Percentiles rank a stretch among this genome's conserved stretches.
These are phyloP conservation scores for Fusarium illudens DNA, from an alignment of 2,329 filamentous ascomycete species.

Conservation along the genomic window DNA sequence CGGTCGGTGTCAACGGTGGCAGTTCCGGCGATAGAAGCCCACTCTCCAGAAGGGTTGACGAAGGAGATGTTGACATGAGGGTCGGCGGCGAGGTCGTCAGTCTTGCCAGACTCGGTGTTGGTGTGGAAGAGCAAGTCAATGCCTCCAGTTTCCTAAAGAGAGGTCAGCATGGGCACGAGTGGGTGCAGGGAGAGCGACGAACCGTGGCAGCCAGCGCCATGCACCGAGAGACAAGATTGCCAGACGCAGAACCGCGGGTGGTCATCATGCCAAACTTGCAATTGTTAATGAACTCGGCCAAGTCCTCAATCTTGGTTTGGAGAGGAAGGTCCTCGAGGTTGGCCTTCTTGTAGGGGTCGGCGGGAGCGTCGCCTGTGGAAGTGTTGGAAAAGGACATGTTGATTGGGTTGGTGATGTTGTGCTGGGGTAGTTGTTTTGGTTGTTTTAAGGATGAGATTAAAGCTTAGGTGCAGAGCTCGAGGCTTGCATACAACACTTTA, in stretches of 20 bases:
- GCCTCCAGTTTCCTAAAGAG: conserved; percentile 73
- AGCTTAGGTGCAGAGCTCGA: conserved; percentile 3
- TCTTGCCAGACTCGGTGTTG: conserved; percentile 90
- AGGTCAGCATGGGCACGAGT: background rate
- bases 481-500: conserved; percentile 25
- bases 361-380: conserved; percentile 67
- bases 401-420: conserved; percentile 4
- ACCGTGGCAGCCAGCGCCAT: conserved; percentile 87
- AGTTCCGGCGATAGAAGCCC: conserved; percentile 84
- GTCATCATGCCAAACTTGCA: conserved; percentile 93
- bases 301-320: conserved; percentile 78
- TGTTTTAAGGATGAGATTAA: conserved; percentile 13
- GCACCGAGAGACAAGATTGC: conserved; percentile 78
- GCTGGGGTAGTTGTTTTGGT: conserved; percentile 19
- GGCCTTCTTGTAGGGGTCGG: conserved; percentile 84
- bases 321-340: conserved; percentile 69
- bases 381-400: conserved; percentile 61
- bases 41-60: conserved; percentile 78
- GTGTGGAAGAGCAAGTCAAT: conserved; percentile 90
- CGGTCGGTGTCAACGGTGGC: conserved; percentile 76
- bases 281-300: conserved; percentile 73
- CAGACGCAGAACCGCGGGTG: conserved; percentile 71
- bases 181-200: conserved; percentile 34
- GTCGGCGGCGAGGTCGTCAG: conserved; percentile 77
- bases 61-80: conserved; percentile 84